A percentile compares a stretch with the other conserved stretches of the same genome.
Evolutionary conservation across 2,329 filamentous ascomycete genomes (phyloP).

Genomic region (Cucurbitaria berberidis): DNA sequence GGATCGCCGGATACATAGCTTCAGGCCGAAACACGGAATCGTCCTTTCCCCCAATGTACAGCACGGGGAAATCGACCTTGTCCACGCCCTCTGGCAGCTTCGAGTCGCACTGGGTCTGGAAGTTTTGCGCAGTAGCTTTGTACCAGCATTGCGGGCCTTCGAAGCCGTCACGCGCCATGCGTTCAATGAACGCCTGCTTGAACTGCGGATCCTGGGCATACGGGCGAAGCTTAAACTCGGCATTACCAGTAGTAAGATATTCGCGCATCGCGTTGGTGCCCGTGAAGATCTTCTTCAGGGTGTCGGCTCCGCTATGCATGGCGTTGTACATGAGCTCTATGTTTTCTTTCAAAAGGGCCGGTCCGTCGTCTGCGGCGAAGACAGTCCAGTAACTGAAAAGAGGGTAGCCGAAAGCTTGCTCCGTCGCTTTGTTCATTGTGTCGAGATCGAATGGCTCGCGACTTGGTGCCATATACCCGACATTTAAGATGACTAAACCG

Average conservation of each 20-base stretch:
- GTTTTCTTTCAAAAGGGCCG: constrained; percentile 48
- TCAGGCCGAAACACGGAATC: constrained; percentile 47
- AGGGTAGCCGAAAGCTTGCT: constrained; percentile 42
- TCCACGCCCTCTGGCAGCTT: constrained; percentile 25
- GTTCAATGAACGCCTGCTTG: constrained; percentile 44
- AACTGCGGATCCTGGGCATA: constrained; percentile 45
- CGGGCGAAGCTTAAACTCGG: constrained; percentile 23
- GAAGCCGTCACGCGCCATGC: constrained; percentile 43
- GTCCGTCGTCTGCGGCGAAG: constrained; percentile 50
- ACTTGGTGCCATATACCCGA: constrained; percentile 49
- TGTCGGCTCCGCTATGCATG: constrained; percentile 42
- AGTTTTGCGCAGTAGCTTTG: constrained; percentile 28
- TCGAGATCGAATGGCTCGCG: constrained; percentile 45
- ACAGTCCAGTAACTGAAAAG: constrained; percentile 56
- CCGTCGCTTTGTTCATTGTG: constrained; percentile 33
- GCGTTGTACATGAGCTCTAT: constrained; percentile 48
- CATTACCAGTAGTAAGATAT: constrained; percentile 22
- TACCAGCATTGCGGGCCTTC: constrained; percentile 50
- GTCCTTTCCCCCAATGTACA: constrained; percentile 44
- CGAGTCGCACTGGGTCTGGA: constrained; percentile 37
- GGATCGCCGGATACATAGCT: constrained; percentile 32
- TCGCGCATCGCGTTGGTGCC: constrained; percentile 43
- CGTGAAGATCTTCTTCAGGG: constrained; percentile 49
- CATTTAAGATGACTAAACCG: constrained; percentile 50
- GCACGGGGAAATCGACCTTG: constrained; percentile 45